Conservation (phyloP, 1,284 basidiomycete genomes). For the Microbotryum intermedium region DNA sequence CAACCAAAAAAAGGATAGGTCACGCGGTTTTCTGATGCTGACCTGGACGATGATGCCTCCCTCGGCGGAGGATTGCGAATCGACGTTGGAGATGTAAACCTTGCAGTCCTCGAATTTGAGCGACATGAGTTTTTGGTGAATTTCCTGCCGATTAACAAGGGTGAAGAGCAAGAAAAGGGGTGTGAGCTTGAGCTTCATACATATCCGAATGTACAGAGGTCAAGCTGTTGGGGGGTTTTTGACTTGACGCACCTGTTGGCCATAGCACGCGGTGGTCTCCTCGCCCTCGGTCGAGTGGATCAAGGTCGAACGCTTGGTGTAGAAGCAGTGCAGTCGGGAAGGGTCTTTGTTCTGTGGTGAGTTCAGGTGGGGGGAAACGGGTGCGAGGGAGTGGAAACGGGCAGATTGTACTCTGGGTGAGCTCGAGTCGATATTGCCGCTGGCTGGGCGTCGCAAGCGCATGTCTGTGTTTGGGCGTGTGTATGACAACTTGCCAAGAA, state of each 20-base stretch:
- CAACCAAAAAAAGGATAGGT: neutral
- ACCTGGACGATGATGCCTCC: constrained; percentile 96
- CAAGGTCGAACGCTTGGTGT: constrained; percentile 95
- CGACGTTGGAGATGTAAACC: constrained; percentile 46
- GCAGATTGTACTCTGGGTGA: neutral
- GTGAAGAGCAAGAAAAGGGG: neutral
- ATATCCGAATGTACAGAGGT: neutral
- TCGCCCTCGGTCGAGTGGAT: constrained; percentile 93
- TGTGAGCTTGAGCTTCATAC: neutral
- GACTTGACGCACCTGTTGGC: constrained; percentile 63
- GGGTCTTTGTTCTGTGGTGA: constrained; percentile 98
- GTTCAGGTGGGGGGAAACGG: constrained; percentile 40
- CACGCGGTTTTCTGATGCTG: too few relatives aligned
- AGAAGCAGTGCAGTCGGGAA: constrained; percentile 94
- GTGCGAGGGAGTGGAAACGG: neutral
- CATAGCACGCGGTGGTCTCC: constrained; percentile 74
- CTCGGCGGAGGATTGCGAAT: constrained; percentile 64
- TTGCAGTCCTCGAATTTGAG: constrained; percentile 95
- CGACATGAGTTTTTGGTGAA: constrained; percentile 87
- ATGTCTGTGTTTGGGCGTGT: too few relatives aligned
- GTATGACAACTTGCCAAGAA: neutral
- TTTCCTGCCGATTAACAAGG: constrained; percentile 59
- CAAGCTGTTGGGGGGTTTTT: neutral
- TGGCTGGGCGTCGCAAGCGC: neutral
- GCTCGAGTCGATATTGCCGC: neutral